Evolutionary conservation across 441 rosid species (phyloP), one percentile per base, ranked within the genome.

Genomic region (Pelargonium myrrhifolium): DNA sequence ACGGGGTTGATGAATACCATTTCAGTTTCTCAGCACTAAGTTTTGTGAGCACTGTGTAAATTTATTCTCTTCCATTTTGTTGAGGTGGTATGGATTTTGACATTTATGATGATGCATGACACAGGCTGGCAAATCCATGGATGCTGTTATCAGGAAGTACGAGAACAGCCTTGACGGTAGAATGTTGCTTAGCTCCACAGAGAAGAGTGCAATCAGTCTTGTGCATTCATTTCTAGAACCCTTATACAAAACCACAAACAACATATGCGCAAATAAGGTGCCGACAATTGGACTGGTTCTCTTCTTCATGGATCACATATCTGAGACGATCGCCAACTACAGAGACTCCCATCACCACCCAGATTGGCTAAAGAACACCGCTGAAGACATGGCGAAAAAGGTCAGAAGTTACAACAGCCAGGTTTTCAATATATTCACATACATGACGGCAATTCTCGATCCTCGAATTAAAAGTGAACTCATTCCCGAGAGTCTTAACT

Each of bases 251-350:
- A 86, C 95, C 64, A 90, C 95, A 6, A 82, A 78, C 45, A 82
- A 93, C 76, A 88, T 93, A 77, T 86, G 93, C 78, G 80, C 84
- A 21, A 87, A 77, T 81, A 85, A 81, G 75, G 84, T 89, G 42
- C 89, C 86, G 53, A 89, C 97, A 0, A 75, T 93, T 20, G 98
- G 97, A 71, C 74, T 93, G 77, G 86, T 88, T 77, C 89, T 90
- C 58, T 89, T 93, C 84, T 90, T 89, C 79, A 93, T 93, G 97
- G 98, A 93, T 76, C 90, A 93, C 78, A 85, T 93, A 62, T 86
- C 92, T 9, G 96, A 93, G 82, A 90, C 74, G 84, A 93, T 89
- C 55, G 62, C 81, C 6, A 12, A 77, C 15, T 84, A 87, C 80
- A 85, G 85, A 75, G 93, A 91, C 43, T 80, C 90, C 9, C 93